Percentiles rank a stretch among this genome's conserved stretches.
These are phyloP conservation scores for Craterostigma plantagineum DNA, from an alignment of 257 asterid species.

Conservation along the genomic window DNA sequence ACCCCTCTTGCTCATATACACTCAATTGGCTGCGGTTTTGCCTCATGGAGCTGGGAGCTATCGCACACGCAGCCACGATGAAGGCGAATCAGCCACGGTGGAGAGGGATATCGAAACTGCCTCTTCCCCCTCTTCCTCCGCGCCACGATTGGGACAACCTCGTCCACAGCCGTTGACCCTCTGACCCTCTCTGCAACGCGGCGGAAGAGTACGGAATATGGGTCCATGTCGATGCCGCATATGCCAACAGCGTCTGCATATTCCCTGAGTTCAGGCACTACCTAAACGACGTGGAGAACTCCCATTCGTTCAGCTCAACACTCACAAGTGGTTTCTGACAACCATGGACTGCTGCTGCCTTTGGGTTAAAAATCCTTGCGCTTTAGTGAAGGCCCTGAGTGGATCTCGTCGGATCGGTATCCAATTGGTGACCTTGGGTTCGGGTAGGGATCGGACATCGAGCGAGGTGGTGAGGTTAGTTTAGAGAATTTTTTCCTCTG, in stretches of 20 bases:
- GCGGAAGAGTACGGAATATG: conserved; percentile 31
- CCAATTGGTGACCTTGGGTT: too few species aligned
- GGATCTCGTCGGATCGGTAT: too few species aligned
- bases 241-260: conserved; percentile 55
- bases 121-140: conserved; percentile 41
- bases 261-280: conserved; percentile 49
- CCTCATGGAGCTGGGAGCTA: too few species aligned
- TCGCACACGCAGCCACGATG: too few species aligned
- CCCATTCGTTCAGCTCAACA: conserved; percentile 51
- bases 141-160: conserved; percentile 48
- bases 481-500: too few species aligned
- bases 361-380: conserved; percentile 54
- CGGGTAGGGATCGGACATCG: too few species aligned
- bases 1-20: too few species aligned
- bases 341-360: conserved; percentile 62
- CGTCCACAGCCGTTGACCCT: conserved; percentile 46
- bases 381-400: conserved; percentile 32
- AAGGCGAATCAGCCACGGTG: conserved; percentile 15
- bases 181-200: conserved; percentile 25
- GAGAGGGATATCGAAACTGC: conserved; percentile 21
- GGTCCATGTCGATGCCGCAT: conserved; percentile 68
- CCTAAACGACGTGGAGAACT: conserved; percentile 43
- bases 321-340: conserved; percentile 58
- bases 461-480: too few species aligned
- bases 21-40: too few species aligned